These are phyloP conservation scores for Didymella lethalis DNA, from an alignment of 2,329 filamentous ascomycete genomes.

Conservation along the genomic window DNA sequence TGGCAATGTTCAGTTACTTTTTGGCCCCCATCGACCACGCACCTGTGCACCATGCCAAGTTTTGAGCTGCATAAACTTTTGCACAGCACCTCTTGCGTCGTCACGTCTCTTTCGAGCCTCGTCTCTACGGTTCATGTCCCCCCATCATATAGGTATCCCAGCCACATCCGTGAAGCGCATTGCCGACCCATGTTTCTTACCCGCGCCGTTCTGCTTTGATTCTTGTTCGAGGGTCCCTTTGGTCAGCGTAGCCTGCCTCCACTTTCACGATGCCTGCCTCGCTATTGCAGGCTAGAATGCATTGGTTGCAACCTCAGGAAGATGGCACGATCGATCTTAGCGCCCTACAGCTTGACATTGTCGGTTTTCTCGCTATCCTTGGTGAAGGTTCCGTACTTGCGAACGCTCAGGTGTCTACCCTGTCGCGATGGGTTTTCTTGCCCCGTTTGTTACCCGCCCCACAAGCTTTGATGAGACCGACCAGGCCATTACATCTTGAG, in stretches of 20 bases:
- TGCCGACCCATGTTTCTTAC: conserved; percentile 33
- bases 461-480: conserved; percentile 58
- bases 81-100: conserved; percentile 26
- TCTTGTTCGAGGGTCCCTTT: conserved; percentile 3
- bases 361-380: conserved; percentile 63
- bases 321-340: conserved; percentile 21
- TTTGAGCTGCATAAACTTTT: neutral
- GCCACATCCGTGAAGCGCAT: conserved; percentile 7
- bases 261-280: no score
- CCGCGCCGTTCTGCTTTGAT: conserved; percentile 23
- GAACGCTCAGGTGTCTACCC: conserved; percentile 60
- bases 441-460: conserved; percentile 61
- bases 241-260: neutral
- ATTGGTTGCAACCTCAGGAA: conserved; percentile 47
- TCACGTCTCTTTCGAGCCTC: conserved; percentile 26
- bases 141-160: conserved; percentile 10
- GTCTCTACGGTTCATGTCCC: conserved; percentile 14
- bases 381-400: conserved; percentile 60
- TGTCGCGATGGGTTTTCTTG: conserved; percentile 59
- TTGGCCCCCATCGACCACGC: conserved; percentile 8
- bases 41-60: conserved; percentile 3
- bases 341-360: conserved; percentile 61
- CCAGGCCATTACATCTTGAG: conserved; percentile 54
- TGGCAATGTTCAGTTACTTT: neutral
- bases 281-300: conserved; percentile 29